Conservation (phyloP, 495 filamentous ascomycete species). For the Trichoderma asperelloides region DNA sequence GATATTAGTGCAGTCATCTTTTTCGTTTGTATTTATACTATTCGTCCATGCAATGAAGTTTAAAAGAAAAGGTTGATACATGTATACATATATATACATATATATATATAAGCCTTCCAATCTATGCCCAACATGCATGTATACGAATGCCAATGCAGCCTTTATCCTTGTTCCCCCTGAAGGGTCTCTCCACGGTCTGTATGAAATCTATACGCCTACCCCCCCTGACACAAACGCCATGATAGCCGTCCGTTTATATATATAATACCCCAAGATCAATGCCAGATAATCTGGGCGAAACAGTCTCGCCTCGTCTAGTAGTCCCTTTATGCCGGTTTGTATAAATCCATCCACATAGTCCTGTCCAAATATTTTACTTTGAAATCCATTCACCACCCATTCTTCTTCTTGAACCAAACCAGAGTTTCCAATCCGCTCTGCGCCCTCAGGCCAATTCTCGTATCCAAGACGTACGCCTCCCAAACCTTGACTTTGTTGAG, state of each 20-base stretch:
- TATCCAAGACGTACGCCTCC: slow-evolving; percentile 82
- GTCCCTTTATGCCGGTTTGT: neutral
- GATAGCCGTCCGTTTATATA: neutral
- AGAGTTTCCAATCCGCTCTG: slow-evolving; percentile 72
- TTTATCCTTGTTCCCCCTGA: neutral
- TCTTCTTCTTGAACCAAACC: slow-evolving; percentile 49
- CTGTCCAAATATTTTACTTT: neutral
- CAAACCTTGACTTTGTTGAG: slow-evolving; percentile 72
- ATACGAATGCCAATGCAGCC: neutral
- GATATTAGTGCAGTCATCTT: neutral
- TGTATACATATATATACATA: too few species aligned
- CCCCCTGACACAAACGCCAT: neutral
- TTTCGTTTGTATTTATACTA: neutral
- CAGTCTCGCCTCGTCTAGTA: neutral
- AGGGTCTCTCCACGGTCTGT: neutral
- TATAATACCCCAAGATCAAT: neutral
- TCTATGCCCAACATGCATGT: neutral
- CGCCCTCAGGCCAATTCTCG: slow-evolving; percentile 75
- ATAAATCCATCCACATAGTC: neutral
- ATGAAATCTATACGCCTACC: neutral
- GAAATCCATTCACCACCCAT: slow-evolving; percentile 24
- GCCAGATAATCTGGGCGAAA: neutral
- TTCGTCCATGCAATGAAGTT: too few species aligned
- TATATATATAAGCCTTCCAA: too few species aligned
- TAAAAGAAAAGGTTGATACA: too few species aligned